Conservation (phyloP, 257 asterid genomes). For the Solanum dulcamara region DNA sequence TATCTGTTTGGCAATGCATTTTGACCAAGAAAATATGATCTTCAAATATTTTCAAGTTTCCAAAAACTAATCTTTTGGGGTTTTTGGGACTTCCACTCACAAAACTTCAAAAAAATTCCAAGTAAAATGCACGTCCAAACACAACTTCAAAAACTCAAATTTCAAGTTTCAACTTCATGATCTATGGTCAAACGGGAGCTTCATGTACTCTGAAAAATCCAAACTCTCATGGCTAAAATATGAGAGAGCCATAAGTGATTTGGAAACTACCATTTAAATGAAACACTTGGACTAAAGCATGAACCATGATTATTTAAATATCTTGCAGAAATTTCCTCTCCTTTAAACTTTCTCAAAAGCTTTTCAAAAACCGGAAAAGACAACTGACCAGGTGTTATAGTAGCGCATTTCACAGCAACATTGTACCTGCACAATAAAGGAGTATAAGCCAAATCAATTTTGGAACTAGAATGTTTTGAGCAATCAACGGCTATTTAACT, state of each 20-base stretch:
- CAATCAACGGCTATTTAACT: neutral
- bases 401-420: slow-evolving; percentile 93
- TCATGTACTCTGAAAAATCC: neutral
- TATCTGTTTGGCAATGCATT: neutral
- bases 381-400: slow-evolving; percentile 81
- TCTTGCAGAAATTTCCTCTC: neutral
- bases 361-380: neutral
- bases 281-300: neutral
- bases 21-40: neutral
- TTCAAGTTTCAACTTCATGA: neutral
- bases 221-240: neutral
- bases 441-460: neutral
- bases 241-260: neutral
- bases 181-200: neutral
- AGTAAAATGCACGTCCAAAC: neutral
- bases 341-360: neutral
- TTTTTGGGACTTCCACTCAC: neutral
- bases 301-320: neutral
- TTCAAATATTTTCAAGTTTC: neutral
- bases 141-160: neutral
- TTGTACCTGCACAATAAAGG: slow-evolving; percentile 48
- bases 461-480: neutral
- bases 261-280: neutral
- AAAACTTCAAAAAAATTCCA: neutral
- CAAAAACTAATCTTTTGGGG: neutral